Evolutionary conservation across 768 basidiomycete species (phyloP), one percentile per base, ranked within the genome.

Genomic region (Saitozyma podzolica): DNA sequence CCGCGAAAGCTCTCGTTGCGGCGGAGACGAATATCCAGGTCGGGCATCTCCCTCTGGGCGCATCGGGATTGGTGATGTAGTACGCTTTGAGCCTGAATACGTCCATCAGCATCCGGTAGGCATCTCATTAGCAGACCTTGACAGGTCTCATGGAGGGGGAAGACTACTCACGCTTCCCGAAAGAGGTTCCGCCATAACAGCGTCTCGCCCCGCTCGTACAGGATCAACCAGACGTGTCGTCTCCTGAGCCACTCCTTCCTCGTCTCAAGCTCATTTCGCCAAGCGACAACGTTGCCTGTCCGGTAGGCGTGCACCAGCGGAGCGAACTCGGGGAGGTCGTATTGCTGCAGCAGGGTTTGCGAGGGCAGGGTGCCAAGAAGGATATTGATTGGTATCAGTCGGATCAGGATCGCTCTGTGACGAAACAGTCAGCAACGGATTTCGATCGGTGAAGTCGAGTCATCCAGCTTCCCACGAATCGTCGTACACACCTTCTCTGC

Each of bases 161-260:
- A 29, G 29, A 29, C 29, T 29, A 61, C 68, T 68, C 50, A 70
- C 68, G 62, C 47, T 37, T 54, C 9, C 14, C 71, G 53, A 20
- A 76, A 67, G 5, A 76, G 58, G 54, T 72, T 76, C 47, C 75
- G 52, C 72, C 72, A 74, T 6, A 76, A 65, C 42, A 76, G 54
- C 10, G 72, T 72, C 59, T 76, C 75, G 10, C 75, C 75, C 19
- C 75, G 45, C 53, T 76, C 75, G 50, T 58, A 72, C 29, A 76
- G 54, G 9, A 76, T 65, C 61, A 76, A 59, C 75, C 75, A 76
- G 8, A 73, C 64, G 47, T 59, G 60, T 54, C 75, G 50, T 9
- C 54, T 50, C 40, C 75, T 57, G 40, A 63, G 69, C 75, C 75
- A 76, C 53, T 74, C 72, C 50, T 70, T 55, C 11, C 61, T 19